A percentile compares a stretch with the other conserved stretches of the same genome.
phyloP scores from a whole-genome alignment of 225 moss, liverwort and hornwort genomes.

The Anthoceros angustus region DNA sequence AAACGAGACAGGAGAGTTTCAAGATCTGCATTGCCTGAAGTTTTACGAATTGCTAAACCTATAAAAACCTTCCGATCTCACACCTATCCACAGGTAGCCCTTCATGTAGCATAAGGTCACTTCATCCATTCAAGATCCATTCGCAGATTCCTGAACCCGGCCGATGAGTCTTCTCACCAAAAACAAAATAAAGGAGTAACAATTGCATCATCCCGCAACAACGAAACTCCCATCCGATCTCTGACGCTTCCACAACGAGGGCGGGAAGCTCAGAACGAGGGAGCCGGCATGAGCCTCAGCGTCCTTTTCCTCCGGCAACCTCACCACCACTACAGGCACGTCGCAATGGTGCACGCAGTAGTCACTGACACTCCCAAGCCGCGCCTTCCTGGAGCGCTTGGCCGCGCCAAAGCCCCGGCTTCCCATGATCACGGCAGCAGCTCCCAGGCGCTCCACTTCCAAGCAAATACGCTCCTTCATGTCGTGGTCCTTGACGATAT shows the following conservation, averaged over 20 bases:
- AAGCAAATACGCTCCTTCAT: constrained; percentile 5
- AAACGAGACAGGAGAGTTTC: no score
- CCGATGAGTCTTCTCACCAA: no score
- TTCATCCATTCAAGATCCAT: no score
- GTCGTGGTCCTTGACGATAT: constrained; percentile 4
- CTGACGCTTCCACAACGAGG: background rate
- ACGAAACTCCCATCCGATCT: no score
- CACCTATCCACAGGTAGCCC: no score
- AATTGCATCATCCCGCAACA: no score
- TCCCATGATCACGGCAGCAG: background rate
- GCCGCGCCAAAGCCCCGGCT: background rate
- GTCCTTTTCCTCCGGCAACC: background rate
- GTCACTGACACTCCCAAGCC: constrained; percentile 1
- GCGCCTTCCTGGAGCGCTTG: constrained; percentile 1
- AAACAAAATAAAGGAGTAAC: no score
- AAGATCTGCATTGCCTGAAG: no score
- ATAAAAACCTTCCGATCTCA: no score
- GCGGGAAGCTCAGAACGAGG: background rate
- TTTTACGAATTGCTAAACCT: no score
- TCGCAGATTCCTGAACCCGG: no score
- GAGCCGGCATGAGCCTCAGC: constrained; percentile 3
- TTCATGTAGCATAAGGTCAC: no score
- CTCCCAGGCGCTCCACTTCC: constrained; percentile 4
- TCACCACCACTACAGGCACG: constrained; percentile 1
- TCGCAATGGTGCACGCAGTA: constrained; percentile 5